phyloP scores from a whole-genome alignment of 352 stramenopile genomes.

The Phytophthora macrochlamydospora region DNA sequence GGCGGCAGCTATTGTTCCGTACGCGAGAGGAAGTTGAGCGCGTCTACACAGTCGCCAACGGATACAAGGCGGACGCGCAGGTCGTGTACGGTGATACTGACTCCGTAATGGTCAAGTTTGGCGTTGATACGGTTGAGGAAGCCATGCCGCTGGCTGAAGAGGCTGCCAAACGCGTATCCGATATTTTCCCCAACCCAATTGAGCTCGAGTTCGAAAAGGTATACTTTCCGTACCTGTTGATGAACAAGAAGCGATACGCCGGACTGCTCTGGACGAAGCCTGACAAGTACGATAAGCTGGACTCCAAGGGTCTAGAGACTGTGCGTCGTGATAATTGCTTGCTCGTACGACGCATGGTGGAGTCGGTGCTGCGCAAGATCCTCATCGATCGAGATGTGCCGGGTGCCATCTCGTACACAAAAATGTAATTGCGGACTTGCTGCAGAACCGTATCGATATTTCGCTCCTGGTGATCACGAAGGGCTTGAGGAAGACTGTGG shows the following conservation, averaged over 20 bases:
- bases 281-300: slow-evolving; percentile 99
- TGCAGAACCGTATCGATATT: slow-evolving; percentile 99
- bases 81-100: slow-evolving; percentile 99
- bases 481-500: slow-evolving; percentile 97
- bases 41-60: slow-evolving; percentile 94
- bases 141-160: slow-evolving; percentile 98
- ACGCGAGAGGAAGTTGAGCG: slow-evolving; percentile 97
- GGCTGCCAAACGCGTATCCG: slow-evolving; percentile 94
- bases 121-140: slow-evolving; percentile 94
- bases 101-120: slow-evolving; percentile 99
- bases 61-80: slow-evolving; percentile 95
- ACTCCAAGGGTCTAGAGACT: slow-evolving; percentile 98
- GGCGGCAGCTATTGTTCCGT: slow-evolving; percentile 96
- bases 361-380: slow-evolving; percentile 98
- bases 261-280: slow-evolving; percentile 82
- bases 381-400: slow-evolving; percentile 97
- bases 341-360: slow-evolving; percentile 97
- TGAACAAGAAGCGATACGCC: slow-evolving; percentile 99
- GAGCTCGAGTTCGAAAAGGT: slow-evolving; percentile 99
- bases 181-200: slow-evolving; percentile 98
- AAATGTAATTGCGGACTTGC: slow-evolving; percentile 95
- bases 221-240: slow-evolving; percentile 99
- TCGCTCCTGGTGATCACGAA: slow-evolving; percentile 99
- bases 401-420: slow-evolving; percentile 97
- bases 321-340: slow-evolving; percentile 99